Conservation (phyloP, 1,284 basidiomycete species). For the Leccinum pallidistipes region DNA sequence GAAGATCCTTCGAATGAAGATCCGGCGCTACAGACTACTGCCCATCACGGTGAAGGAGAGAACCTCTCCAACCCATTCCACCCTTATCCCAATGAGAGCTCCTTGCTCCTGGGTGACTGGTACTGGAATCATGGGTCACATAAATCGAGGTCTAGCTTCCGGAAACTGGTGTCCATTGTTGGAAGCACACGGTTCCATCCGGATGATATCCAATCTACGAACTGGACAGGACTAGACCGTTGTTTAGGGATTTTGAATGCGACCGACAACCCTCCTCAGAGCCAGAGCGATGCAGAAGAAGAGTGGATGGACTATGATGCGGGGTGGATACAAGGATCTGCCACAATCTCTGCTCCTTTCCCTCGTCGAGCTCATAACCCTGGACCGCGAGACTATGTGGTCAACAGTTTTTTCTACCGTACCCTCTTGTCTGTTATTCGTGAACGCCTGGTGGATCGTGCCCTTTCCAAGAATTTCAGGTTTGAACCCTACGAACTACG, state of each 20-base stretch:
- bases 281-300: not conserved
- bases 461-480: not conserved
- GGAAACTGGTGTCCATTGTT: not conserved
- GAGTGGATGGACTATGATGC: not conserved
- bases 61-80: not conserved
- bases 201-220: not conserved
- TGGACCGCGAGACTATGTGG: not conserved
- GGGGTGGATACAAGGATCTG: not conserved
- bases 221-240: not conserved
- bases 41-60: not conserved
- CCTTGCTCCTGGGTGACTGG: not conserved
- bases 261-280: not conserved
- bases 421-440: not conserved
- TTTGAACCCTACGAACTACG: not conserved
- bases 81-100: not conserved
- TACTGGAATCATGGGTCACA: not conserved
- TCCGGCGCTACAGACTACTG: not conserved
- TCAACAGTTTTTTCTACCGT: not conserved
- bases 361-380: not conserved
- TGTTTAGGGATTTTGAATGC: not conserved
- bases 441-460: not conserved
- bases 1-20: not conserved
- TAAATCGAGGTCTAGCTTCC: not conserved
- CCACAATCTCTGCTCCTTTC: not conserved
- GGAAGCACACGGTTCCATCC: not conserved